A percentile compares a stretch with the other conserved stretches of the same genome.
These are phyloP conservation scores for Boechera stricta DNA, from an alignment of 345 rosid species.

Conservation along the genomic window DNA sequence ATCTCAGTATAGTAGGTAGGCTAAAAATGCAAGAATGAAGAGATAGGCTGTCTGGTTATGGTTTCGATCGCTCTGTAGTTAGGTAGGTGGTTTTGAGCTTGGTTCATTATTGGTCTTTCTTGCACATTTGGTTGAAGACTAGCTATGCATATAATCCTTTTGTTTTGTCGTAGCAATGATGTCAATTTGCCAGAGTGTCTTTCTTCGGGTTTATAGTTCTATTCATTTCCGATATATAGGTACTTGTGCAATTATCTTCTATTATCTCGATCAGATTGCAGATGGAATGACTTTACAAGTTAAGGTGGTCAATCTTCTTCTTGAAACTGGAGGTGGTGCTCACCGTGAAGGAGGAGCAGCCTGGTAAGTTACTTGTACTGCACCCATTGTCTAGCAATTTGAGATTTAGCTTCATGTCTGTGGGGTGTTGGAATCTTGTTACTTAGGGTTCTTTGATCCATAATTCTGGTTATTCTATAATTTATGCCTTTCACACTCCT, in stretches of 20 bases:
- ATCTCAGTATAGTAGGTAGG: not conserved
- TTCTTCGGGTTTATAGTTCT: conserved; percentile 6
- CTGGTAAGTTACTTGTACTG: conserved; percentile 61
- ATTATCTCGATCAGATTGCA: conserved; percentile 71
- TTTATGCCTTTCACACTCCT: conserved; percentile 9
- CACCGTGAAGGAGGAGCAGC: conserved; percentile 78
- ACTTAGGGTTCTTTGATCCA: not conserved
- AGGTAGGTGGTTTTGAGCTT: conserved; percentile 20
- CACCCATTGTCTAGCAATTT: conserved; percentile 2
- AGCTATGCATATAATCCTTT: not conserved
- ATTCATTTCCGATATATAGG: conserved; percentile 7
- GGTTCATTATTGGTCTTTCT: conserved; percentile 14
- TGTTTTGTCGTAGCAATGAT: conserved; percentile 18
- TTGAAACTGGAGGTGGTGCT: conserved; percentile 85
- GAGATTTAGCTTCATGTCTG: conserved; percentile 18
- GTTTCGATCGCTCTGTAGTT: conserved; percentile 15
- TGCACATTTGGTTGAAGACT: conserved; percentile 11
- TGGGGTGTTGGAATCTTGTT: conserved; percentile 19
- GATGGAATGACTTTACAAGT: conserved; percentile 98
- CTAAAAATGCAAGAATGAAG: not conserved
- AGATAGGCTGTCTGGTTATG: not conserved
- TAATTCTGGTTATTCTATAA: not conserved
- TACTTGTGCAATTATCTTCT: not conserved
- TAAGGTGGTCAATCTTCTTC: conserved; percentile 86
- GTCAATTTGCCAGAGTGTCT: conserved; percentile 7